A percentile compares a stretch with the other conserved stretches of the same genome.
These are phyloP conservation scores for Hirsutella thompsonii DNA, from an alignment of 2,329 filamentous ascomycete species.

Conservation along the genomic window DNA sequence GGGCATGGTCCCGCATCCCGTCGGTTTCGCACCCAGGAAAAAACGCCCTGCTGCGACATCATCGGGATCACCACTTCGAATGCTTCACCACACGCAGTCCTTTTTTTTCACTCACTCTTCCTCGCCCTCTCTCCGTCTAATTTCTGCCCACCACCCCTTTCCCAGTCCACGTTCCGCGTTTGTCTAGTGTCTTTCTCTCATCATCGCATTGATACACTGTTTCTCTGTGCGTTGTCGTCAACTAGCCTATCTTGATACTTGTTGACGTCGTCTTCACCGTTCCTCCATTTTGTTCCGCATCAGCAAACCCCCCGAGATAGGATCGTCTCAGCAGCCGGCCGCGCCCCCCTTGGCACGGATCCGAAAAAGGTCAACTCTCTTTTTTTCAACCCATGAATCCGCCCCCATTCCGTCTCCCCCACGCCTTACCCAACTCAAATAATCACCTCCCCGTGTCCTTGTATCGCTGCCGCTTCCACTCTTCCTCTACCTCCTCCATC, in stretches of 20 bases:
- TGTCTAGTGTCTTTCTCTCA: not conserved
- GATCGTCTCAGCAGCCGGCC: not conserved
- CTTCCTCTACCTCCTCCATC: not conserved
- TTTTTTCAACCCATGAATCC: not conserved
- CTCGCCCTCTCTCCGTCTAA: not conserved
- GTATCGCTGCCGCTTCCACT: not conserved
- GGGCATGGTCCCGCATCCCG: not conserved
- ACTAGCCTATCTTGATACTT: too few species aligned
- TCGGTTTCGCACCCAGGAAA: not conserved
- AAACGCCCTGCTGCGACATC: conserved; percentile 5
- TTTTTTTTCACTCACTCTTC: too few species aligned
- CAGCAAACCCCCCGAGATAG: not conserved
- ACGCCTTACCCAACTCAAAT: not conserved
- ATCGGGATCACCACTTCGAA: conserved; percentile 3
- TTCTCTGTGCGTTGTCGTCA: too few species aligned
- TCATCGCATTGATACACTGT: not conserved
- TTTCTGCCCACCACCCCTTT: not conserved
- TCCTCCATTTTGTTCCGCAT: not conserved
- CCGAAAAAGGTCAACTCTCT: not conserved
- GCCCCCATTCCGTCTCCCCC: not conserved
- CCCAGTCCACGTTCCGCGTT: not conserved
- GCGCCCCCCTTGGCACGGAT: not conserved
- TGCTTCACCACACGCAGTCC: conserved; percentile 1
- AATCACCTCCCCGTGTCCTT: not conserved
- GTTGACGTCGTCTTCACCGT: not conserved